Evolutionary conservation across 2,329 filamentous ascomycete species (phyloP).

Genomic region (Endocalyx cinctus): DNA sequence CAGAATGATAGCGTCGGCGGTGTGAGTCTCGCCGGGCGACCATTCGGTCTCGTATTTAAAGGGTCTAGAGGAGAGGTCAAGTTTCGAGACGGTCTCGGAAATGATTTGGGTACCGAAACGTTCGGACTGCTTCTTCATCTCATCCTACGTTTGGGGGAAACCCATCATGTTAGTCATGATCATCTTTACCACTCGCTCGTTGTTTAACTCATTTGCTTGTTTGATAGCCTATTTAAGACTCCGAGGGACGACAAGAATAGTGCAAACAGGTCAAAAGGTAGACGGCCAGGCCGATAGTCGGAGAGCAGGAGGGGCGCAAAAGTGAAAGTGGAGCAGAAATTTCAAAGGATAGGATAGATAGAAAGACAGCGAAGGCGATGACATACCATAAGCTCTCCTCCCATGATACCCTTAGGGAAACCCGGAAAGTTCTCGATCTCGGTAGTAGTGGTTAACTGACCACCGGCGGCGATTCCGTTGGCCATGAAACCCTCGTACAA

Average conservation of each 20-base stretch:
- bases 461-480: slow-evolving; percentile 91
- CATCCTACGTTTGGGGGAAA: slow-evolving; percentile 54
- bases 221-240: no score
- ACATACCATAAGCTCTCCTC: slow-evolving; percentile 75
- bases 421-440: slow-evolving; percentile 98
- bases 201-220: no score
- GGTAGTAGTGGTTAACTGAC: slow-evolving; percentile 96
- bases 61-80: slow-evolving; percentile 78
- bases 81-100: slow-evolving; percentile 83
- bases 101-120: slow-evolving; percentile 91
- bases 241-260: no score
- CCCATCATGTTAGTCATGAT: no score
- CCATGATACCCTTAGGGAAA: slow-evolving; percentile 85
- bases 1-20: slow-evolving; percentile 87
- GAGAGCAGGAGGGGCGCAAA: no score
- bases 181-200: no score
- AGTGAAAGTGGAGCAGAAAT: no score
- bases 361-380: neutral
- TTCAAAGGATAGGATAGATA: neutral
- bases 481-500: slow-evolving; percentile 98
- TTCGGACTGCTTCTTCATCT: slow-evolving; percentile 87
- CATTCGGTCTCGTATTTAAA: slow-evolving; percentile 96
- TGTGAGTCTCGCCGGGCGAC: slow-evolving; percentile 75
- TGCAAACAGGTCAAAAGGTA: no score
- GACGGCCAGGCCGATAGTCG: slow-evolving; percentile 4